These are phyloP conservation scores for Agaricus bisporus DNA, from an alignment of 768 basidiomycete species.

Conservation along the genomic window DNA sequence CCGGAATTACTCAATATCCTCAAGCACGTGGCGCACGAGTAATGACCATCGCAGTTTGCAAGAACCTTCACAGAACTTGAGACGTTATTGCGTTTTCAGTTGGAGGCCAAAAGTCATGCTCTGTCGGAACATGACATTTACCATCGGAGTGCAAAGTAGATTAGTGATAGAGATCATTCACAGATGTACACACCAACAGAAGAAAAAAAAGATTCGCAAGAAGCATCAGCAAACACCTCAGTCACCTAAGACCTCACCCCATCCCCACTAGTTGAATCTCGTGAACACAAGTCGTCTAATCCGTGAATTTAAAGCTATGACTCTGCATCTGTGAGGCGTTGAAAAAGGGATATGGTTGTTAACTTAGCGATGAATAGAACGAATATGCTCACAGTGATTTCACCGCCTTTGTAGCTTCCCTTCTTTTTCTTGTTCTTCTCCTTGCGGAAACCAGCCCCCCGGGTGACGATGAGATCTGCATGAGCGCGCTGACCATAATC, in stretches of 20 bases:
- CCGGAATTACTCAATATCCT: not conserved
- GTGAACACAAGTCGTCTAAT: not conserved
- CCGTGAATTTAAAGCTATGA: constrained; percentile 82
- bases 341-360: not conserved
- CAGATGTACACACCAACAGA: too few species aligned
- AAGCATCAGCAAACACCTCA: not conserved
- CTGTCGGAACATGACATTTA: too few species aligned
- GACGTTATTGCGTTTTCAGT: too few species aligned
- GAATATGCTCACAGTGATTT: constrained; percentile 71
- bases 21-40: not conserved
- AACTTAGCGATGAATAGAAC: not conserved
- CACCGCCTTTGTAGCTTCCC: constrained; percentile 90
- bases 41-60: not conserved
- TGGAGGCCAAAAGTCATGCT: too few species aligned
- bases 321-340: constrained; percentile 54
- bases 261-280: not conserved
- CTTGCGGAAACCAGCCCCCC: constrained; percentile 93
- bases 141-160: too few species aligned
- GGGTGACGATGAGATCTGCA: constrained; percentile 85
- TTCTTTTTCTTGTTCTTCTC: constrained; percentile 99
- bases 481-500: constrained; percentile 90
- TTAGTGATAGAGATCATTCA: too few species aligned
- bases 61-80: too few species aligned
- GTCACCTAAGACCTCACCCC: not conserved
- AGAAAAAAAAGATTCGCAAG: too few species aligned